These are phyloP conservation scores for Candida orba DNA, from an alignment of 805 yeast genomes.

Conservation along the genomic window DNA sequence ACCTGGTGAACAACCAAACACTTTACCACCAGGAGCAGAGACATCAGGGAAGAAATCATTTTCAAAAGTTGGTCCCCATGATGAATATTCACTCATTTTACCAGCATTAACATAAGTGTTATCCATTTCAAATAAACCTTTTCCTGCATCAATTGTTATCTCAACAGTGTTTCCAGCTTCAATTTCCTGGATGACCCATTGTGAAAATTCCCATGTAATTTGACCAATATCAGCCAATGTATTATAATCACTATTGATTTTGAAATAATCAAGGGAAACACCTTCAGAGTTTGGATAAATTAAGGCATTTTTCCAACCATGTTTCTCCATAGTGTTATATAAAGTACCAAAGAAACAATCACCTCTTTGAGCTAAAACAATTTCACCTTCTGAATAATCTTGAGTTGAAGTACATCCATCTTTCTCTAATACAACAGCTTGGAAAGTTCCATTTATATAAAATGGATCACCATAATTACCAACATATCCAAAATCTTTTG, in stretches of 20 bases:
- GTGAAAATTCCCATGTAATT: constrained; percentile 7
- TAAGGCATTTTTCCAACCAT: constrained; percentile 3
- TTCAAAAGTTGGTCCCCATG: constrained; percentile 13
- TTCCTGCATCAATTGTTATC: background rate
- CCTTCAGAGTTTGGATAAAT: background rate
- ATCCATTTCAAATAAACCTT: background rate
- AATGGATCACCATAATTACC: constrained; percentile 4
- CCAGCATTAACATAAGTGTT: constrained; percentile 6
- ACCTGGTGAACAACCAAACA: constrained; percentile 6
- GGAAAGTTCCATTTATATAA: constrained; percentile 3
- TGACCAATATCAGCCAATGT: constrained; percentile 3
- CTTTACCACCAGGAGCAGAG: constrained; percentile 12
- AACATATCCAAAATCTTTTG: constrained; percentile 5
- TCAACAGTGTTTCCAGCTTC: constrained; percentile 4
- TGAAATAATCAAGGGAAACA: background rate
- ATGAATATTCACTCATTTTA: constrained; percentile 7
- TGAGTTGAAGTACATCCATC: constrained; percentile 6
- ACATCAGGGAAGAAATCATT: constrained; percentile 9
- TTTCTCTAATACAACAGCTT: constrained; percentile 1
- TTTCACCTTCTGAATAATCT: background rate
- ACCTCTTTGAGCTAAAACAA: constrained; percentile 5
- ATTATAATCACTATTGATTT: background rate
- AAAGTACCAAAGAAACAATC: constrained; percentile 2
- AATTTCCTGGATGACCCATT: constrained; percentile 6
- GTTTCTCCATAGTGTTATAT: background rate